These are phyloP conservation scores for Pseudonitzschia multistriata DNA, from an alignment of 108 stramenopile species.

Conservation along the genomic window DNA sequence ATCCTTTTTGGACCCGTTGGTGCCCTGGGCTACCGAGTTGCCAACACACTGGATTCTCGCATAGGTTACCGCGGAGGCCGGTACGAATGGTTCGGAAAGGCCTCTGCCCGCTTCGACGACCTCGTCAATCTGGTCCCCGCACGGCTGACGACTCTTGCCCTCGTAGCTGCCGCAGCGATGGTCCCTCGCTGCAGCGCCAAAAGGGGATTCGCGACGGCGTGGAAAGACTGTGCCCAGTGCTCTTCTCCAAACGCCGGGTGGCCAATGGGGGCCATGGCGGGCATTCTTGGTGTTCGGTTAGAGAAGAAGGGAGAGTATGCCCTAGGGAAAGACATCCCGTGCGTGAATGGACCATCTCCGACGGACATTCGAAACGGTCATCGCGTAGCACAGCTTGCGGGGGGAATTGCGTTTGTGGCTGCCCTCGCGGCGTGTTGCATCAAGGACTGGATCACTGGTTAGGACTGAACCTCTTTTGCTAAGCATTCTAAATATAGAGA, in stretches of 20 bases:
- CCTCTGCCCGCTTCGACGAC: slow-evolving; percentile 51
- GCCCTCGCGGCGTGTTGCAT: slow-evolving; percentile 18
- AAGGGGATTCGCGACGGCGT: slow-evolving; percentile 31
- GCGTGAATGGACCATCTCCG: not conserved
- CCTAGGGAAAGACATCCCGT: not conserved
- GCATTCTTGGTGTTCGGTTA: slow-evolving; percentile 38
- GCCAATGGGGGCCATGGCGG: slow-evolving; percentile 53
- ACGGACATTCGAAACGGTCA: slow-evolving; percentile 35
- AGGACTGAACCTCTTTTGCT: no score
- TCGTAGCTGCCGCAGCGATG: slow-evolving; percentile 20
- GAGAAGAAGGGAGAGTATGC: slow-evolving; percentile 40
- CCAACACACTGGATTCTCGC: slow-evolving; percentile 49
- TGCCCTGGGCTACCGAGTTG: slow-evolving; percentile 43
- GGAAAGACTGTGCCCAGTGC: slow-evolving; percentile 34
- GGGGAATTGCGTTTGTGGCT: slow-evolving; percentile 30
- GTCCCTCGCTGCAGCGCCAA: slow-evolving; percentile 7
- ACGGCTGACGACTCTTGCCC: slow-evolving; percentile 34
- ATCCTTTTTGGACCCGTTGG: slow-evolving; percentile 36
- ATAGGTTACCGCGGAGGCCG: slow-evolving; percentile 47
- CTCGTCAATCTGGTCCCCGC: slow-evolving; percentile 43
- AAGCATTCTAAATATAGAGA: no score
- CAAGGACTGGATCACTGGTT: not conserved
- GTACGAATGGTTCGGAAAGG: slow-evolving; percentile 30
- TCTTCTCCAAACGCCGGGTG: slow-evolving; percentile 54
- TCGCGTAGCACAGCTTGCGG: slow-evolving; percentile 41